Percentiles rank a stretch among this genome's conserved stretches.
Evolutionary conservation across 169 alveolate species (phyloP).

Genomic region (Perkinsus olseni): DNA sequence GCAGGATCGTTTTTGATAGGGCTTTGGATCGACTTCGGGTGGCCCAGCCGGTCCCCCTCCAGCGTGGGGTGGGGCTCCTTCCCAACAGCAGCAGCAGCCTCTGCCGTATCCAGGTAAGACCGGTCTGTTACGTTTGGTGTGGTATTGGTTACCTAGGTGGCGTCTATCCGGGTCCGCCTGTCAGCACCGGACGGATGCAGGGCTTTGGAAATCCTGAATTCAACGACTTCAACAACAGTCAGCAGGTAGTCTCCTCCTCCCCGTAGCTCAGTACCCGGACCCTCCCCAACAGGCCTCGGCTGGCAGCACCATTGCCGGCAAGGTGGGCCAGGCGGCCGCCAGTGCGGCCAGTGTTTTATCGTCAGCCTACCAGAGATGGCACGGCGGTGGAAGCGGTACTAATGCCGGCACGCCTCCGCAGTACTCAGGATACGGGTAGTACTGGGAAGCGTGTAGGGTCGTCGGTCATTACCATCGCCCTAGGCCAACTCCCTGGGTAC

Average conservation of each 20-base stretch:
- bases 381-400: neutral
- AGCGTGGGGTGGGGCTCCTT: neutral
- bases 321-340: neutral
- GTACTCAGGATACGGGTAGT: neutral
- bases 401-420: neutral
- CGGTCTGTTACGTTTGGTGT: neutral
- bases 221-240: neutral
- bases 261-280: neutral
- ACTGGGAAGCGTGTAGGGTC: neutral
- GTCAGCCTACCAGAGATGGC: neutral
- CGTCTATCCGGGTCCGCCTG: neutral
- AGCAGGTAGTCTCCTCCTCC: neutral
- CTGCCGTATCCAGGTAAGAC: neutral
- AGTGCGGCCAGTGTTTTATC: neutral
- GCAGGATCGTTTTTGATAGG: neutral
- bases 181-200: neutral
- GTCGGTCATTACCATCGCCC: neutral
- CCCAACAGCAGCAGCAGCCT: neutral
- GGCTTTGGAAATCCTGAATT: neutral
- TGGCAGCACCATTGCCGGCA: neutral
- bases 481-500: neutral
- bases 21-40: neutral
- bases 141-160: neutral
- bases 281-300: neutral
- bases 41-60: neutral